A percentile compares a stretch with the other conserved stretches of the same genome.
Conservation (phyloP, 176 grass and related monocot species). For the Lolium rigidum region DNA sequence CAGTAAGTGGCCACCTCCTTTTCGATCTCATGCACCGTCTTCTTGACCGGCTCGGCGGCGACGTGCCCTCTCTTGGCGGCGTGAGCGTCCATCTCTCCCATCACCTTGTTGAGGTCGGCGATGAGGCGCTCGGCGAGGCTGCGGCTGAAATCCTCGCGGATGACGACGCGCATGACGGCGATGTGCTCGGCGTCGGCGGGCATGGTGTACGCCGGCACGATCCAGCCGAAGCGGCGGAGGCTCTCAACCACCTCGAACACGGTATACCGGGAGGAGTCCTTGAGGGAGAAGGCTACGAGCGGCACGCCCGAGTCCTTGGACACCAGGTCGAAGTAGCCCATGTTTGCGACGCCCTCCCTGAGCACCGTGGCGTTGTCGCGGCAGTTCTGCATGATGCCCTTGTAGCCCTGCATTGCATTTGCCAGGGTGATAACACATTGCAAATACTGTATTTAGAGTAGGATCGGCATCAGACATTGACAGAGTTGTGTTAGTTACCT, state of each 20-base stretch:
- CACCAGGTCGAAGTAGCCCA: conserved; percentile 66
- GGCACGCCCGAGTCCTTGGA: conserved; percentile 79
- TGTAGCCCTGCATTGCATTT: conserved; percentile 57
- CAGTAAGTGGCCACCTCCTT: conserved; percentile 66
- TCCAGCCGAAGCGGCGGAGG: conserved; percentile 82
- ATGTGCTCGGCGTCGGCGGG: conserved; percentile 69
- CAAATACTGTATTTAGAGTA: not conserved
- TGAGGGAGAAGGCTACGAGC: conserved; percentile 77
- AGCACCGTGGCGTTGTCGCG: conserved; percentile 68
- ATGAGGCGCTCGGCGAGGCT: conserved; percentile 74
- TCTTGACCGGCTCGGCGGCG: conserved; percentile 31
- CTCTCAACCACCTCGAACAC: conserved; percentile 78
- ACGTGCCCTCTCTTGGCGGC: conserved; percentile 29
- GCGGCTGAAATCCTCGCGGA: conserved; percentile 85
- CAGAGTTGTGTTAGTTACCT: conserved; percentile 43
- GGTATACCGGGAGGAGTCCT: conserved; percentile 57
- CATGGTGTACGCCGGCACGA: conserved; percentile 85
- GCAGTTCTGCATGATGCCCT: conserved; percentile 80
- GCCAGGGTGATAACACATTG: not conserved
- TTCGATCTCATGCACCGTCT: conserved; percentile 58
- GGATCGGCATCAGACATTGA: not conserved
- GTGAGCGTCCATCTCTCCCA: conserved; percentile 73
- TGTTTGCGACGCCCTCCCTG: conserved; percentile 63
- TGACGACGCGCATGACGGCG: conserved; percentile 70
- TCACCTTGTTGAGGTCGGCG: conserved; percentile 53